Evolutionary conservation across 208 protist species (phyloP).

Genomic region (Vickermania spadyakhi): DNA sequence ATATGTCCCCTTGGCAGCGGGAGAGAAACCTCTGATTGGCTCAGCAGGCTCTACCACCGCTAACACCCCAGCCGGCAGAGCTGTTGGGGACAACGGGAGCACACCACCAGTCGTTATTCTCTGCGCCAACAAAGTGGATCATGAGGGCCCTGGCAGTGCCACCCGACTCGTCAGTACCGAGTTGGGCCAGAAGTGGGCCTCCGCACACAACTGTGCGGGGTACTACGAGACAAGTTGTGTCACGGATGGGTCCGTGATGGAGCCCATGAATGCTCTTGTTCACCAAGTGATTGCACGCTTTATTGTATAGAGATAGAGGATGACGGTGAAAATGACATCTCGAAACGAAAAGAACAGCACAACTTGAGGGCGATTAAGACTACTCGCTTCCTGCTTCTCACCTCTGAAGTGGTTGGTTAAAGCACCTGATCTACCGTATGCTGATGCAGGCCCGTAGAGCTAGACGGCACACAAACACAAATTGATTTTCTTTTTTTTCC

Average conservation of each 20-base stretch:
- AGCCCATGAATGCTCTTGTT: constrained; percentile 53
- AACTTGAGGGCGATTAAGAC: too few species aligned
- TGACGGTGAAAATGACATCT: neutral
- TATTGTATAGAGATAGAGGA: constrained; percentile 23
- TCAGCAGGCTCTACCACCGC: constrained; percentile 18
- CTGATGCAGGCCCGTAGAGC: too few species aligned
- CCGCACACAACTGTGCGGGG: constrained; percentile 28
- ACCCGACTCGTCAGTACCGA: constrained; percentile 40
- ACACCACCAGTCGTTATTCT: constrained; percentile 33
- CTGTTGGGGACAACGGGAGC: constrained; percentile 18
- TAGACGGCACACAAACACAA: too few species aligned
- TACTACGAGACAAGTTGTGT: constrained; percentile 77
- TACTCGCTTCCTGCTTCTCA: too few species aligned
- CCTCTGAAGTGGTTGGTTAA: too few species aligned
- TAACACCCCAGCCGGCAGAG: constrained; percentile 31
- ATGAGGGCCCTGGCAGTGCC: constrained; percentile 6
- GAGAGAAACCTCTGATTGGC: neutral
- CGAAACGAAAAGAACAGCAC: too few species aligned
- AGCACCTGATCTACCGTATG: too few species aligned
- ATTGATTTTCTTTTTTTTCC: too few species aligned
- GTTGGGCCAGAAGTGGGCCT: constrained; percentile 50
- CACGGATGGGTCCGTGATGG: constrained; percentile 32
- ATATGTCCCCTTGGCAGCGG: constrained; percentile 16
- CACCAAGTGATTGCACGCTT: constrained; percentile 44
- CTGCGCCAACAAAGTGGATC: constrained; percentile 63